Percentiles rank a stretch among this genome's conserved stretches.
These are phyloP conservation scores for Skeletonema tropicum DNA, from an alignment of 108 stramenopile genomes.

Conservation along the genomic window DNA sequence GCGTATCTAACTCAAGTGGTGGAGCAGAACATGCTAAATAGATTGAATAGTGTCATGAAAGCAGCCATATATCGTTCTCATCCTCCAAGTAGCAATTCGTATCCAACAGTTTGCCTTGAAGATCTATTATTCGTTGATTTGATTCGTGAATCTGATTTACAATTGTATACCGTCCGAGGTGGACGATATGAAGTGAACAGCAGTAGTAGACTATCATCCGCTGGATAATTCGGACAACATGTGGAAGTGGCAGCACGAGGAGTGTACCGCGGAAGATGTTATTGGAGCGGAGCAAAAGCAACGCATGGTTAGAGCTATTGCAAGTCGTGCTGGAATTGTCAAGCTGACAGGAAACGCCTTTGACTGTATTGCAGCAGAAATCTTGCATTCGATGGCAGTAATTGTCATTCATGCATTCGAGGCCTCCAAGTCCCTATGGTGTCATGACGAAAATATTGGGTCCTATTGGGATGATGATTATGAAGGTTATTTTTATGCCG, in stretches of 20 bases:
- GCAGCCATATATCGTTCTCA: background rate
- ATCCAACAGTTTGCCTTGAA: background rate
- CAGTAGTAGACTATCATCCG: background rate
- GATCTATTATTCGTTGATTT: background rate
- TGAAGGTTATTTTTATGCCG: no score
- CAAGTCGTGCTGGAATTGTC: constrained; percentile 20
- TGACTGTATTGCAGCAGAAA: constrained; percentile 7
- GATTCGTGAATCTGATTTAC: background rate
- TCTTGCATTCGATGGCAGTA: constrained; percentile 9
- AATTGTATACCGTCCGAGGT: no score
- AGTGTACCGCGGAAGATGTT: background rate
- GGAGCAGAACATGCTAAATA: background rate
- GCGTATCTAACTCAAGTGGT: constrained; percentile 6
- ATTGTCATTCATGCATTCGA: constrained; percentile 14
- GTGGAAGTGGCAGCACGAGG: background rate
- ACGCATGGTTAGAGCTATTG: constrained; percentile 8
- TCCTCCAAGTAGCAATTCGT: background rate
- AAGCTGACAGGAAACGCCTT: constrained; percentile 17
- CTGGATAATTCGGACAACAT: background rate
- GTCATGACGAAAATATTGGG: background rate
- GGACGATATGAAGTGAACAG: no score
- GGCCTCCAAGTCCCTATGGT: constrained; percentile 1
- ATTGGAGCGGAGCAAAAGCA: background rate
- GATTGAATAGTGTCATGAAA: background rate
- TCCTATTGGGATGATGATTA: background rate